phyloP scores from a whole-genome alignment of 495 filamentous ascomycete species.

The Penicillium chermesinum region DNA sequence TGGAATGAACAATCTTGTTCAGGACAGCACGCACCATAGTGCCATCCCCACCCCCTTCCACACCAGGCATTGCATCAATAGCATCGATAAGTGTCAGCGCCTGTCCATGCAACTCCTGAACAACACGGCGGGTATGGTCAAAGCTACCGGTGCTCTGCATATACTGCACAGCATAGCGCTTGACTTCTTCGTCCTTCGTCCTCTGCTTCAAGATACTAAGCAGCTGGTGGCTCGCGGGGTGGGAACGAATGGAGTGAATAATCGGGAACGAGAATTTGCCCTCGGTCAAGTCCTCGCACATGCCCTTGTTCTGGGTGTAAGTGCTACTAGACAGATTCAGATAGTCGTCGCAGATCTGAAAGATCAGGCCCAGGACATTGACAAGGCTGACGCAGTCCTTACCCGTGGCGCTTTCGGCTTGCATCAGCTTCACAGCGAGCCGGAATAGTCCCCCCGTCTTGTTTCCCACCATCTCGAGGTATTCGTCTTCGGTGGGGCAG shows the following conservation, averaged over 20 bases:
- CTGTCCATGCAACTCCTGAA: slow-evolving; percentile 59
- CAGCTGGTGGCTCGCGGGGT: slow-evolving; percentile 74
- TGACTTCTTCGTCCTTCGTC: slow-evolving; percentile 80
- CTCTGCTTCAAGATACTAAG: slow-evolving; percentile 91
- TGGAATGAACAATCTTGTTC: slow-evolving; percentile 42
- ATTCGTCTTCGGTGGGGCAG: slow-evolving; percentile 92
- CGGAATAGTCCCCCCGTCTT: slow-evolving; percentile 97
- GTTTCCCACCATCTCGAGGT: slow-evolving; percentile 97
- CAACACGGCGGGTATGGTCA: slow-evolving; percentile 69
- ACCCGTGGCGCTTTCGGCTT: slow-evolving; percentile 66
- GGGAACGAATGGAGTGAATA: slow-evolving; percentile 85
- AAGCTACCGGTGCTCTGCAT: slow-evolving; percentile 90
- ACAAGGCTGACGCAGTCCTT: slow-evolving; percentile 77
- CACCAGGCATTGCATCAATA: slow-evolving; percentile 51
- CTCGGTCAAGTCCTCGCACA: slow-evolving; percentile 95
- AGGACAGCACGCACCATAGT: slow-evolving; percentile 40
- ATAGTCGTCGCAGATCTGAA: slow-evolving; percentile 97
- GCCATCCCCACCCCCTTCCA: slow-evolving; percentile 30
- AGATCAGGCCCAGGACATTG: slow-evolving; percentile 86
- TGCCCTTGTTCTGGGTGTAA: slow-evolving; percentile 86
- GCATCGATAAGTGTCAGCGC: slow-evolving; percentile 62
- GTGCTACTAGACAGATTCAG: slow-evolving; percentile 67
- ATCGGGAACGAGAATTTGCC: slow-evolving; percentile 98
- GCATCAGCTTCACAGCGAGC: slow-evolving; percentile 92
- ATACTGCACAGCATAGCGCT: slow-evolving; percentile 83